phyloP scores from a whole-genome alignment of 345 rosid genomes.

The Passiflora organensis region DNA sequence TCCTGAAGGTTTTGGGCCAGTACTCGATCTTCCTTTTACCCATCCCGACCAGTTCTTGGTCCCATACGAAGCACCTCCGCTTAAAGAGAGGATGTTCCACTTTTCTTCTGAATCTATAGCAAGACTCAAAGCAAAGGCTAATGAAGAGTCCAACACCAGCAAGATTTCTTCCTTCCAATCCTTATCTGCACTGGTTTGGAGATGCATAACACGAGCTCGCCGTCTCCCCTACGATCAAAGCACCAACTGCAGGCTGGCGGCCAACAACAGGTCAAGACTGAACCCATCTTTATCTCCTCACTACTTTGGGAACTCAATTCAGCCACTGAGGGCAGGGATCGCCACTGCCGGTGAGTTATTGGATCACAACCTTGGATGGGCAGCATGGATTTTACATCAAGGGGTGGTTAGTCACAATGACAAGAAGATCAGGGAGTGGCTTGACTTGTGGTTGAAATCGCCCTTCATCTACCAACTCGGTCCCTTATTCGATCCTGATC shows the following conservation, averaged over 20 bases:
- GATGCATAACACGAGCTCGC: constrained; percentile 46
- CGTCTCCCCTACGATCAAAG: constrained; percentile 26
- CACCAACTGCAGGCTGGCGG: constrained; percentile 49
- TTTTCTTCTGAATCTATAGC: constrained; percentile 53
- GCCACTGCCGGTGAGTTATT: constrained; percentile 52
- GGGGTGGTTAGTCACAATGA: constrained; percentile 40
- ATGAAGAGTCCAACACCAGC: constrained; percentile 34
- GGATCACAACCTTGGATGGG: constrained; percentile 50
- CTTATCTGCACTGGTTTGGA: constrained; percentile 59
- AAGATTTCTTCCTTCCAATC: constrained; percentile 73
- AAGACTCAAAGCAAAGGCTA: constrained; percentile 46
- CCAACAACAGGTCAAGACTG: constrained; percentile 49
- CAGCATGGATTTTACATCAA: constrained; percentile 54
- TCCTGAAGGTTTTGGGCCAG: constrained; percentile 42
- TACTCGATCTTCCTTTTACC: constrained; percentile 42
- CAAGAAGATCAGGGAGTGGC: constrained; percentile 25
- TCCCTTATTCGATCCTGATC: constrained; percentile 38
- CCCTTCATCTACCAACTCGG: constrained; percentile 40
- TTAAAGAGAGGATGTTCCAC: constrained; percentile 54
- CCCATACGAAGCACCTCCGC: constrained; percentile 37
- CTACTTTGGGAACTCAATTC: constrained; percentile 62
- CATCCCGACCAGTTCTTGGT: constrained; percentile 43
- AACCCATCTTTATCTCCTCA: constrained; percentile 37
- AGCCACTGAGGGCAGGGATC: constrained; percentile 26
- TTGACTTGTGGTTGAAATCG: constrained; percentile 42